phyloP scores from a whole-genome alignment of 208 protist species.

The Acanthamoeba castellanii region DNA sequence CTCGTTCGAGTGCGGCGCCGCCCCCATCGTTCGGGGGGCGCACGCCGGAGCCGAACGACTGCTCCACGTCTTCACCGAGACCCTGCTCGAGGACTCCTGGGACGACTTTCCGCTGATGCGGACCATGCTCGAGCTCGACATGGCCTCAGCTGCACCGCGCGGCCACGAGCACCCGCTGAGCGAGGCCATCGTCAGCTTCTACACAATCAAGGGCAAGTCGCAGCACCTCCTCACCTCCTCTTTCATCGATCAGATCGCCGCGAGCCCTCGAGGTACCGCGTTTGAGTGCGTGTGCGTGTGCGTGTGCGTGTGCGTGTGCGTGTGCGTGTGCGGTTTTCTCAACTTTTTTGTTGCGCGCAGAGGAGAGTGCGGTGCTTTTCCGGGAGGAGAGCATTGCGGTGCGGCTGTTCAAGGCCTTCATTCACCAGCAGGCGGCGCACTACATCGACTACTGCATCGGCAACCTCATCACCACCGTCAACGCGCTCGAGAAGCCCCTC shows the following conservation, averaged over 20 bases:
- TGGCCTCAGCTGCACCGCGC: neutral
- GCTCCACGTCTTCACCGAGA: neutral
- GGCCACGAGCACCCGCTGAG: neutral
- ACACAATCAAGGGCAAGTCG: neutral
- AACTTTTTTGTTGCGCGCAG: neutral
- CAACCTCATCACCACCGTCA: neutral
- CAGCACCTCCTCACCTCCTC: no score
- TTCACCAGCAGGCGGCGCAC: neutral
- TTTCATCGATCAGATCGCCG: no score
- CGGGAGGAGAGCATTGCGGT: slow-evolving; percentile 6
- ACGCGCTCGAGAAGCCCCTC: neutral
- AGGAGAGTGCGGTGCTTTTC: neutral
- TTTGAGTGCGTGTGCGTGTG: no score
- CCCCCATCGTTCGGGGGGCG: neutral
- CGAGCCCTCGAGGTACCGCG: no score
- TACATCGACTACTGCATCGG: neutral
- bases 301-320: no score
- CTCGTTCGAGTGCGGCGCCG: neutral
- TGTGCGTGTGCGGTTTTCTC: neutral
- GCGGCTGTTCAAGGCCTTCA: neutral
- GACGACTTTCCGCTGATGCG: neutral
- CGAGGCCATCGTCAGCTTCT: neutral
- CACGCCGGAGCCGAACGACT: neutral
- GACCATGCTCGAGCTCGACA: neutral
- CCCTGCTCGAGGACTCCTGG: neutral